Percentiles rank a stretch among this genome's conserved stretches.
Conservation (phyloP, 331 rosid species). For the Acacia pycnantha region DNA sequence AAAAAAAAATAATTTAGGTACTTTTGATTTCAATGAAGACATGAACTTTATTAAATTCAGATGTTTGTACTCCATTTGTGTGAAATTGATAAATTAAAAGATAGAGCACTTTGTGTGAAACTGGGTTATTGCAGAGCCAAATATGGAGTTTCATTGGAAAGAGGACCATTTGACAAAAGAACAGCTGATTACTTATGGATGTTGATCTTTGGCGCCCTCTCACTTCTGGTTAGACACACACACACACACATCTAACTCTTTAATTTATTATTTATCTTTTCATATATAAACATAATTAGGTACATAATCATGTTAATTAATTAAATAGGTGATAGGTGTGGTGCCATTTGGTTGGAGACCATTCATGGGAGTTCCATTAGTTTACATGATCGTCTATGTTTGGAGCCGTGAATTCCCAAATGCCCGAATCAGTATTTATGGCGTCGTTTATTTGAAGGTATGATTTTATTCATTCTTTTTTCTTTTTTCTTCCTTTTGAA, state of each 20-base stretch:
- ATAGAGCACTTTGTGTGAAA: neutral
- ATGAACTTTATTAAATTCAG: neutral
- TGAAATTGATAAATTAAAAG: neutral
- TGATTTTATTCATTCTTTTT: neutral
- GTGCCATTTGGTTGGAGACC: conserved; percentile 40
- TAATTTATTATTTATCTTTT: neutral
- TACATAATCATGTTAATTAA: too few species aligned
- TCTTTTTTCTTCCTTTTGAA: neutral
- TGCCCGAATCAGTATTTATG: conserved; percentile 56
- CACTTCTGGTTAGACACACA: conserved; percentile 56
- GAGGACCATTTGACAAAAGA: conserved; percentile 74
- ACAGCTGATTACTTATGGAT: conserved; percentile 82
- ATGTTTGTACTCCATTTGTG: neutral
- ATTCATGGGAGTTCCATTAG: conserved; percentile 63
- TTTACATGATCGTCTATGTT: conserved; percentile 67
- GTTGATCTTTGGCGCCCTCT: conserved; percentile 66
- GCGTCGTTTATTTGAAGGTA: conserved; percentile 71
- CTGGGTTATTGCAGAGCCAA: conserved; percentile 47
- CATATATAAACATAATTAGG: too few species aligned
- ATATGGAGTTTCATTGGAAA: conserved; percentile 79
- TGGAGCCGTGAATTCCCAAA: conserved; percentile 84
- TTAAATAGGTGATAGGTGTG: conserved; percentile 51
- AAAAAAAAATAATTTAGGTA: neutral
- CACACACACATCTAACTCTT: neutral
- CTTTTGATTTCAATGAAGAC: neutral